Evolutionary conservation across 2,329 filamentous ascomycete species (phyloP), one percentile per base, ranked within the genome.

Genomic region (Paecilomyces sp.): DNA sequence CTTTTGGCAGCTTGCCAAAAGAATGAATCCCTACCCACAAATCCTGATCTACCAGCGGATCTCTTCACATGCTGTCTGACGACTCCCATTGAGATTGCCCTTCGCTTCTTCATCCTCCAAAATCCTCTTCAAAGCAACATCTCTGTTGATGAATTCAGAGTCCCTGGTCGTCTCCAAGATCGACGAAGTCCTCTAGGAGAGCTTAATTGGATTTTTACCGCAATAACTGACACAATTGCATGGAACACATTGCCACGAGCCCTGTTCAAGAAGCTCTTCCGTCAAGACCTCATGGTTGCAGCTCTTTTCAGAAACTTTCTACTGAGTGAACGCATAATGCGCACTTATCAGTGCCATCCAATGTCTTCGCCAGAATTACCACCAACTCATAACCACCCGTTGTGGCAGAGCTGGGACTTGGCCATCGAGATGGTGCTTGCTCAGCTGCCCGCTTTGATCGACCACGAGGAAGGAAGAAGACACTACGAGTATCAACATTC

Each of bases 151-250:
- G 85, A 93, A 66, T 92, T 93, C 51, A 89, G 91, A 74, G 88
- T 99, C 18, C 92, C 93, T 2, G 94, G 94, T 34, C 88, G 92
- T 63, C 84, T 97, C 51, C 93, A 96, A 70, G 94, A 99, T 75
- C 85, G 94, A 61, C 84, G 94, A 70, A 97, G 94, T 56, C 94
- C 94, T 8, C 83, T 99, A 34, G 94, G 94, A 63, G 94, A 99
- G 77, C 81, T 99, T 13, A 99, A 99, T 70, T 99, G 94, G 94
- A 99, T 99, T 36, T 97, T 99, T 71, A 99, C 94, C 0, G 94
- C 94, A 58, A 97, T 99, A 65, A 99, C 94, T 0, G 94, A 99
- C 72, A 97, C 93, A 1, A 99, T 99, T 68, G 94, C 94, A 0
- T 99, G 94, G 94, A 97, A 96, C 33, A 95, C 91, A 4, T 79